Evolutionary conservation across 2,329 filamentous ascomycete genomes (phyloP), one percentile per base, ranked within the genome.

Genomic region (Leptographium galeiforme): DNA sequence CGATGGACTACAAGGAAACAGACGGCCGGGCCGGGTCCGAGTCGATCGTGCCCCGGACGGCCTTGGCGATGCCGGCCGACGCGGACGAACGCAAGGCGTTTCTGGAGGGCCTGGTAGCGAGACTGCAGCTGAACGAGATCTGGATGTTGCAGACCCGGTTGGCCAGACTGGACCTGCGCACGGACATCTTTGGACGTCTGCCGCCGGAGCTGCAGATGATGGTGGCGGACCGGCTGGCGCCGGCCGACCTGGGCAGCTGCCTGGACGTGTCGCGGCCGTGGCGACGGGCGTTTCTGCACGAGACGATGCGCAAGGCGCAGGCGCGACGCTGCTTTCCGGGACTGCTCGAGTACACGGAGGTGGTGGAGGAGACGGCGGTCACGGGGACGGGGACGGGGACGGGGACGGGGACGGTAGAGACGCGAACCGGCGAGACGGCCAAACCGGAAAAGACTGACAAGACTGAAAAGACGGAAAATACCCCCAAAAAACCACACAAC

Each of bases 171-270:
- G 57, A 60, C 39, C 40, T 58, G 43, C 53, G 56, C 13, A 56
- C 53, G 18, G 59, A 60, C 40, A 36, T 60, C 13, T 49, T 58
- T 32, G 48, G 33, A 7, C 53, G 53, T 0, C 52, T 61, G 39
- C 59, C 60, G 12, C 33, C 50, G 4, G 60, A 61, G 53, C 55
- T 61, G 48, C 57, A 54, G 52, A 40, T 61, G 13, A 46, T 53
- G 6, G 50, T 61, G 6, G 48, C 53, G 12, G 25, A 53, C 36
- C 48, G 40, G 4, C 54, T 61, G 16, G 55, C 53, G 5, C 52
- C 54, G 7, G 47, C 39, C 4, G 58, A 61, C 36, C 19, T 61
- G 14, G 57, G 58, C 30, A 30, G 38, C 48, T 59, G 56, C 19
- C 32, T 60, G 5, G 18, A 57, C 13, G 60, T 61, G 14, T 61